Percentiles rank a stretch among this genome's conserved stretches.
Conservation (phyloP, 352 stramenopile genomes). For the Phytophthora fragariaefolia region DNA sequence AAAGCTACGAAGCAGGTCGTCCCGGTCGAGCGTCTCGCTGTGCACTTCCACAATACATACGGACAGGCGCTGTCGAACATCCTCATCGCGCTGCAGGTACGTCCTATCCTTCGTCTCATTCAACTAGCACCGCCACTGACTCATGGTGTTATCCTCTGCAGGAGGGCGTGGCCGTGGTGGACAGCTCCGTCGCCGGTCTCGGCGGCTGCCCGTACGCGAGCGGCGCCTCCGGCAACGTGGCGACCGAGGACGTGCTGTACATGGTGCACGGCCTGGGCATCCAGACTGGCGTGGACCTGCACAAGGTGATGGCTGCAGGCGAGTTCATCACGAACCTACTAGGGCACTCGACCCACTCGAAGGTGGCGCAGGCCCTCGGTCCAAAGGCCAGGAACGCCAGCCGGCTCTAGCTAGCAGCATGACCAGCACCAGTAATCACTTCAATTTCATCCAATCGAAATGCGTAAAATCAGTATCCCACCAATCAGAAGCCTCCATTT, state of each 20-base stretch:
- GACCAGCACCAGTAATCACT: conserved; percentile 2
- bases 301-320: conserved; percentile 91
- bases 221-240: conserved; percentile 97
- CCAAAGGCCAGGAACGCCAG: conserved; percentile 33
- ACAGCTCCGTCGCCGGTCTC: conserved; percentile 96
- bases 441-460: conserved; percentile 14
- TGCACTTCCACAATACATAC: conserved; percentile 99
- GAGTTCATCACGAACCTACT: conserved; percentile 91
- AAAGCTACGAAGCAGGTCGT: conserved; percentile 78
- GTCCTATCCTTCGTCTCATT: no score
- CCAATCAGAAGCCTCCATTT: conserved; percentile 27
- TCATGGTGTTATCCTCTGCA: conserved; percentile 39
- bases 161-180: conserved; percentile 93
- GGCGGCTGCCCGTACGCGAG: conserved; percentile 96
- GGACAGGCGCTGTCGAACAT: conserved; percentile 97
- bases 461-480: conserved; percentile 9
- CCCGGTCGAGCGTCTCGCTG: conserved; percentile 88
- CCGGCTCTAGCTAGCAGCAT: conserved; percentile 43
- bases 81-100: conserved; percentile 87
- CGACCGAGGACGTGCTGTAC: conserved; percentile 98
- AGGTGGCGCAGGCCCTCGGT: conserved; percentile 79
- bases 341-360: conserved; percentile 82
- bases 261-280: conserved; percentile 97
- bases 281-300: conserved; percentile 93
- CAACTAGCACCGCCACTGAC: not conserved